Percentiles rank a stretch among this genome's conserved stretches.
phyloP scores from a whole-genome alignment of 2,329 filamentous ascomycete species.

The Diaporthe destruens region DNA sequence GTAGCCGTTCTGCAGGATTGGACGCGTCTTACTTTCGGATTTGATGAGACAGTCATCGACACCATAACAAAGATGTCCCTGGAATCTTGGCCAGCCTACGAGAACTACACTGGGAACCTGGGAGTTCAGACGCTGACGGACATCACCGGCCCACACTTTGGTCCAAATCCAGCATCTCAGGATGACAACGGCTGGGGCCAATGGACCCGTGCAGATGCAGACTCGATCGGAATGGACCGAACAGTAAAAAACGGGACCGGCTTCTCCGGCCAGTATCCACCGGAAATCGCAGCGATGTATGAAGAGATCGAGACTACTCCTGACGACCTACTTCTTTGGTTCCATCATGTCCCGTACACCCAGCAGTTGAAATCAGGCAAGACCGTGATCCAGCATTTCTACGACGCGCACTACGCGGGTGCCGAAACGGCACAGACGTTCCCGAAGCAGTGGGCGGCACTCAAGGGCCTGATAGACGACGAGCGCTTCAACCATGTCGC shows the following conservation, averaged over 20 bases:
- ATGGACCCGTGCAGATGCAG: slow-evolving; percentile 75
- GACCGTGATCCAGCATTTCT: slow-evolving; percentile 71
- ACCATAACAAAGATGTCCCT: slow-evolving; percentile 74
- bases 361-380: slow-evolving; percentile 71
- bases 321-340: slow-evolving; percentile 78
- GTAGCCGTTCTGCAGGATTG: slow-evolving; percentile 71
- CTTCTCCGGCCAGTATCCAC: slow-evolving; percentile 74
- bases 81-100: slow-evolving; percentile 78
- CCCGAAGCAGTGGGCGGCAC: slow-evolving; percentile 63
- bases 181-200: slow-evolving; percentile 79
- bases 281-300: slow-evolving; percentile 68
- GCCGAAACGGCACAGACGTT: slow-evolving; percentile 73
- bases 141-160: slow-evolving; percentile 75
- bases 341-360: slow-evolving; percentile 79
- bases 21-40: slow-evolving; percentile 75
- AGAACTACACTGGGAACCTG: slow-evolving; percentile 78
- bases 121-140: slow-evolving; percentile 78
- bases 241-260: slow-evolving; percentile 77
- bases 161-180: slow-evolving; percentile 74
- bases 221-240: slow-evolving; percentile 77
- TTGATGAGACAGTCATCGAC: slow-evolving; percentile 65
- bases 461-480: slow-evolving; percentile 67
- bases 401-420: slow-evolving; percentile 66
- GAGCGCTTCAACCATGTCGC: slow-evolving; percentile 71
- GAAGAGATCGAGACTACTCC: slow-evolving; percentile 74